Conservation (phyloP, 129 eudicot species). For the Chrysanthemum lavandulifolium region DNA sequence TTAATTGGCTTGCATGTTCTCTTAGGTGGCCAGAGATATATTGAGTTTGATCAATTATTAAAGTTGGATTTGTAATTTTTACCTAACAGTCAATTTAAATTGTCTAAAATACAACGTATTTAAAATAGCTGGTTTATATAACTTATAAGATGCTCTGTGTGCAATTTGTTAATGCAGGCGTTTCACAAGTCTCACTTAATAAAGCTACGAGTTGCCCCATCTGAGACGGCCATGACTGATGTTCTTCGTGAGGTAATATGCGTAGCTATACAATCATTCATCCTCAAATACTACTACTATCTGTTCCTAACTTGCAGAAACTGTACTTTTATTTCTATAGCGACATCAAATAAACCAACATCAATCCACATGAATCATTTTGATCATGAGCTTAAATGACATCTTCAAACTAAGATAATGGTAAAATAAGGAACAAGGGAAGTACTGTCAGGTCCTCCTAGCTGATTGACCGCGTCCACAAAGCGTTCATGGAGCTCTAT, state of each 20-base stretch:
- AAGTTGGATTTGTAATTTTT: not conserved
- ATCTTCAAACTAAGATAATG: not conserved
- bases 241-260: conserved; percentile 87
- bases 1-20: conserved; percentile 1
- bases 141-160: not conserved
- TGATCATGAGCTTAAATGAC: too few species aligned
- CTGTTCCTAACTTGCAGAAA: too few species aligned
- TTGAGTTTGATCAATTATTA: conserved; percentile 21
- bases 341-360: not conserved
- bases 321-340: too few species aligned
- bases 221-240: conserved; percentile 97
- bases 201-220: conserved; percentile 85
- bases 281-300: too few species aligned
- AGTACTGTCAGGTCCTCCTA: conserved; percentile 88
- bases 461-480: conserved; percentile 89
- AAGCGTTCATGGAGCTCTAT: conserved; percentile 89
- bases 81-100: not conserved
- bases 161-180: conserved; percentile 51
- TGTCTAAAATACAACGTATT: conserved; percentile 5
- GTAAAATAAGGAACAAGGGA: not conserved
- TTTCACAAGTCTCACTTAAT: conserved; percentile 92
- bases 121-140: not conserved
- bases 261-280: too few species aligned
- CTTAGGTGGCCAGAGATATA: not conserved
- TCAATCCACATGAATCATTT: not conserved